Evolutionary conservation across 2,329 filamentous ascomycete species (phyloP), one percentile per base, ranked within the genome.

Genomic region (Diplodia intermedia): DNA sequence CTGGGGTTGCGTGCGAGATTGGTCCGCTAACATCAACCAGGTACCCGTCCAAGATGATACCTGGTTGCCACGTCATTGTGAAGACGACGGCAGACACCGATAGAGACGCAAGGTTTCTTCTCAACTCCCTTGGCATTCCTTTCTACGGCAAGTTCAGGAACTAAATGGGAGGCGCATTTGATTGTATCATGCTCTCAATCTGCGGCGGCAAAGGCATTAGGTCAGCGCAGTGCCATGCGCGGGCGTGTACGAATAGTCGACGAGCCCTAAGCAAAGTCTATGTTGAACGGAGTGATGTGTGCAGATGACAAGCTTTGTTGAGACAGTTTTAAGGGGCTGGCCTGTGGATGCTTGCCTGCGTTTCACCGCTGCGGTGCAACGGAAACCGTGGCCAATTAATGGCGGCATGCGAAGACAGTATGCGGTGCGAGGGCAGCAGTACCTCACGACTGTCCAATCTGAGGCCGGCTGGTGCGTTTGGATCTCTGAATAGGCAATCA

Each of bases 51-150:
- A 88, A 87, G 81, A 90, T 95, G 90, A 91, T 97, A 72, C 92
- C 94, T 18, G 93, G 93, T 77, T 91, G 90, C 78, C 88, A 95
- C 74, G 88, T 97, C 73, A 91, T 90, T 68, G 85, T 97, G 67
- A 90, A 95, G 79, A 97, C 94, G 1, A 90, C 90, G 33, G 94
- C 92, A 52, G 93, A 86, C 31, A 94, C 91, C 33, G 93, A 97
- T 79, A 89, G 90, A 74, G 93, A 97, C 74, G 94, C 91, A 8
- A 87, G 92, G 72, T 81, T 97, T 69, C 84, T 97, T 65, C 83
- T 93, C 68, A 86, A 87, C 73, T 83, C 90, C 14, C 81, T 94
- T 69, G 92, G 92, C 38, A 81, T 95, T 70, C 93, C 94, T 0
- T 97, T 97, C 79, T 88, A 91, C 74, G 93, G 93, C 74, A 92